phyloP scores from a whole-genome alignment of 352 stramenopile genomes.

The Pythium aphanidermatum region DNA sequence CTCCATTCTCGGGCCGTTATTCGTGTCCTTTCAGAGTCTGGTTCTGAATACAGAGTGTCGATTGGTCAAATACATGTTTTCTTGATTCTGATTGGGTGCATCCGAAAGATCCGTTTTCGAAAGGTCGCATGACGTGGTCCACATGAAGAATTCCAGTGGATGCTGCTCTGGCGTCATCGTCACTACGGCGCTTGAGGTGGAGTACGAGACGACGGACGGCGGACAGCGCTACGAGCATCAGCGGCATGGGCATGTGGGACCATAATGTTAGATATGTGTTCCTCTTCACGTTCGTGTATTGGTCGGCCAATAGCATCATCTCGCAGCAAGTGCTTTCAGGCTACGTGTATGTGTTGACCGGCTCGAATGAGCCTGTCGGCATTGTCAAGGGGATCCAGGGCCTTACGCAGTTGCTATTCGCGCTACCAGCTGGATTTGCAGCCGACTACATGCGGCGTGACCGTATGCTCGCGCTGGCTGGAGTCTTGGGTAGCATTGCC shows the following conservation, averaged over 20 bases:
- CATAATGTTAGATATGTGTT: conserved; percentile 70
- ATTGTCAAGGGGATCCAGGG: conserved; percentile 43
- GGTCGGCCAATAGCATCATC: conserved; percentile 50
- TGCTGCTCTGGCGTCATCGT: not conserved
- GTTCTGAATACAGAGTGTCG: no score
- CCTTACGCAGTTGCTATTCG: conserved; percentile 43
- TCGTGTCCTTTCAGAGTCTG: no score
- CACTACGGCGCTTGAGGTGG: not conserved
- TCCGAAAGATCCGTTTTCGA: no score
- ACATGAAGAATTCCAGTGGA: not conserved
- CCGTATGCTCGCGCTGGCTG: conserved; percentile 34
- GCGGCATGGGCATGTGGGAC: conserved; percentile 22
- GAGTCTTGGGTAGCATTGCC: conserved; percentile 28
- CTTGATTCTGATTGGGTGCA: no score
- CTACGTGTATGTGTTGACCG: conserved; percentile 54
- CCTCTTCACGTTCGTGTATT: conserved; percentile 66
- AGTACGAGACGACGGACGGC: not conserved
- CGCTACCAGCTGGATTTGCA: conserved; percentile 46
- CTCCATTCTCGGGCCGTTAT: no score
- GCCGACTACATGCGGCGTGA: conserved; percentile 54
- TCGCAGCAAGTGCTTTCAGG: conserved; percentile 49
- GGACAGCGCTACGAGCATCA: conserved; percentile 1
- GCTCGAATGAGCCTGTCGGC: conserved; percentile 37
- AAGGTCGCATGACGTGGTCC: conserved; percentile 1
- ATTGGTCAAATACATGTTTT: no score